Evolutionary conservation across 768 basidiomycete genomes (phyloP).

Genomic region (Cyathus striatus): DNA sequence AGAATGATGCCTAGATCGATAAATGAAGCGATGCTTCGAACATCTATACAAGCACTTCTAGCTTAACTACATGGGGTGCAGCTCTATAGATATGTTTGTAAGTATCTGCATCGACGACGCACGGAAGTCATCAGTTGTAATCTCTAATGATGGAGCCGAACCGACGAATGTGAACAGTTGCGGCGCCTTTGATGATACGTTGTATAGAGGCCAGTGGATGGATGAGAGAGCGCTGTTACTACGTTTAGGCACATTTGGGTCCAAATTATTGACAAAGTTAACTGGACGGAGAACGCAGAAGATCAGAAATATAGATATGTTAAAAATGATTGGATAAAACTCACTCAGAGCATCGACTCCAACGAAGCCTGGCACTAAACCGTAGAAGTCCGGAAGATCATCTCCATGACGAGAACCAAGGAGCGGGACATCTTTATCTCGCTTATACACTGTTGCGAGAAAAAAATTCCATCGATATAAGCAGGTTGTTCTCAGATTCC

Average conservation of each 20-base stretch:
- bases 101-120: too few species aligned
- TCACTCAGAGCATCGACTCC: background rate
- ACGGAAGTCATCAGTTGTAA: conserved; percentile 8
- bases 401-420: conserved; percentile 11
- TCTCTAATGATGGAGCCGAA: conserved; percentile 5
- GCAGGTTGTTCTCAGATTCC: background rate
- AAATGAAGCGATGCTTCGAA: too few species aligned
- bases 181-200: conserved; percentile 1
- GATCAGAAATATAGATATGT: background rate
- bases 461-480: too few species aligned
- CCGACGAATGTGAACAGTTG: conserved; percentile 11
- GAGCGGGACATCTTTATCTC: conserved; percentile 13
- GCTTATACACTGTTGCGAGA: conserved; percentile 25
- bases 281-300: conserved; percentile 1
- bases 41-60: too few species aligned
- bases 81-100: too few species aligned
- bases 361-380: background rate
- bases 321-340: background rate
- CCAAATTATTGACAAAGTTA: conserved; percentile 6
- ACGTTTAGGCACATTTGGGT: conserved; percentile 1
- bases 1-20: too few species aligned
- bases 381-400: background rate
- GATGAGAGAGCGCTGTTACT: conserved; percentile 4
- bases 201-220: conserved; percentile 3
- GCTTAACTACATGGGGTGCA: too few species aligned